These are phyloP conservation scores for Pseudopediastrum boryanum DNA, from an alignment of 139 green algal genomes.

Conservation along the genomic window DNA sequence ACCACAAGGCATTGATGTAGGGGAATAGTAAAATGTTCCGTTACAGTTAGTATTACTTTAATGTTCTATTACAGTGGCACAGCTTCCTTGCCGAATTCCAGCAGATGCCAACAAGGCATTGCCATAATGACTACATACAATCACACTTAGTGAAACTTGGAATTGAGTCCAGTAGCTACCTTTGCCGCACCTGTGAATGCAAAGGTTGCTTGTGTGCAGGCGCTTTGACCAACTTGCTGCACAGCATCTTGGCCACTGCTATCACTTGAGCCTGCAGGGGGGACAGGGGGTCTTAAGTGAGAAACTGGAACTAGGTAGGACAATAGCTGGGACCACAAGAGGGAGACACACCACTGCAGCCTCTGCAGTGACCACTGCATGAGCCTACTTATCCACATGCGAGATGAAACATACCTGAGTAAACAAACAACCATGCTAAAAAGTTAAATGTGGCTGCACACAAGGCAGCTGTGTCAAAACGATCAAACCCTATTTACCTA, in stretches of 20 bases:
- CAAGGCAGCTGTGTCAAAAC: too few relatives aligned
- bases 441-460: too few relatives aligned
- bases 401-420: not conserved
- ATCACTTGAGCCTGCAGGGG: constrained; percentile 23
- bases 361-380: not conserved
- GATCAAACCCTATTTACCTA: not conserved
- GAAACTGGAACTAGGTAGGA: not conserved
- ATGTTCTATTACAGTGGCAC: not conserved
- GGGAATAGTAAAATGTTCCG: not conserved
- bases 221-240: constrained; percentile 29
- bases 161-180: not conserved
- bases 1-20: too few relatives aligned
- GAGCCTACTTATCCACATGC: not conserved
- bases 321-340: not conserved
- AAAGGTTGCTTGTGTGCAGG: constrained; percentile 38
- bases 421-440: not conserved
- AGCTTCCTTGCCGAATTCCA: not conserved
- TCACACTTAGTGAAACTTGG: not conserved
- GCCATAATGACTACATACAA: not conserved
- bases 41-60: not conserved
- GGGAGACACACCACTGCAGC: not conserved
- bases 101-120: not conserved
- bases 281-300: not conserved
- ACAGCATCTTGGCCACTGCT: constrained; percentile 26
- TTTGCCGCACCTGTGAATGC: constrained; percentile 19